Percentiles rank a stretch among this genome's conserved stretches.
These are phyloP conservation scores for Calycina marina DNA, from an alignment of 2,329 filamentous ascomycete genomes.

Conservation along the genomic window DNA sequence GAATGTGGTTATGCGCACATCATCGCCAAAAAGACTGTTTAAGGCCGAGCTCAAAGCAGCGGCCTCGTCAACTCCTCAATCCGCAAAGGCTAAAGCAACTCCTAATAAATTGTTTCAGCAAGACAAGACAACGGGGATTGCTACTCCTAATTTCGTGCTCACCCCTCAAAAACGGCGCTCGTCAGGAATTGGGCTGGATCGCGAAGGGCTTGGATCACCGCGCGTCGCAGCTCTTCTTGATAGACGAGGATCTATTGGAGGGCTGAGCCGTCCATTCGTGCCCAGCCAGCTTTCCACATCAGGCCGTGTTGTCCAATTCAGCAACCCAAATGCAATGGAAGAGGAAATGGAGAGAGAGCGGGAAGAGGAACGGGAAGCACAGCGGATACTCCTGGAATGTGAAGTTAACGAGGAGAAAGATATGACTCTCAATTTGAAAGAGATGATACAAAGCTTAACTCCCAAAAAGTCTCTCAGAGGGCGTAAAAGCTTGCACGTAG, in stretches of 20 bases:
- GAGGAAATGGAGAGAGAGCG: slow-evolving; percentile 48
- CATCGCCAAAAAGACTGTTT: slow-evolving; percentile 33
- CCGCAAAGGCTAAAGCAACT: slow-evolving; percentile 17
- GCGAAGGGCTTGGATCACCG: slow-evolving; percentile 59
- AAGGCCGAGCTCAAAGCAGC: slow-evolving; percentile 26
- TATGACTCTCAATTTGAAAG: slow-evolving; percentile 51
- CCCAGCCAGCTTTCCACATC: slow-evolving; percentile 29
- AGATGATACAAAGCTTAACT: slow-evolving; percentile 65
- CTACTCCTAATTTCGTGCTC: slow-evolving; percentile 48
- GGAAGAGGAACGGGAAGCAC: slow-evolving; percentile 44
- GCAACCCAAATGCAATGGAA: slow-evolving; percentile 47
- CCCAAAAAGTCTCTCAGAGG: slow-evolving; percentile 52
- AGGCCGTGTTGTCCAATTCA: slow-evolving; percentile 41
- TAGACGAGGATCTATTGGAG: slow-evolving; percentile 55
- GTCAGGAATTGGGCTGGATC: slow-evolving; percentile 56
- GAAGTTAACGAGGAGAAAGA: slow-evolving; percentile 42
- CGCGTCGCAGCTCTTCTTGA: slow-evolving; percentile 58
- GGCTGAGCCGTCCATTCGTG: slow-evolving; percentile 48
- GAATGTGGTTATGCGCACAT: slow-evolving; percentile 30
- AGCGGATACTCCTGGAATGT: slow-evolving; percentile 38
- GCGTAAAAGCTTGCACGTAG: slow-evolving; percentile 64
- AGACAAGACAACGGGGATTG: slow-evolving; percentile 35
- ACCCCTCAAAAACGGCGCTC: slow-evolving; percentile 45
- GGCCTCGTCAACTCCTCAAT: slow-evolving; percentile 15
- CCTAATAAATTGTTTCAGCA: slow-evolving; percentile 36